Base-by-base conservation (phyloP, 2,329 filamentous ascomycete species). In the Monosporascus sp. region DNA sequence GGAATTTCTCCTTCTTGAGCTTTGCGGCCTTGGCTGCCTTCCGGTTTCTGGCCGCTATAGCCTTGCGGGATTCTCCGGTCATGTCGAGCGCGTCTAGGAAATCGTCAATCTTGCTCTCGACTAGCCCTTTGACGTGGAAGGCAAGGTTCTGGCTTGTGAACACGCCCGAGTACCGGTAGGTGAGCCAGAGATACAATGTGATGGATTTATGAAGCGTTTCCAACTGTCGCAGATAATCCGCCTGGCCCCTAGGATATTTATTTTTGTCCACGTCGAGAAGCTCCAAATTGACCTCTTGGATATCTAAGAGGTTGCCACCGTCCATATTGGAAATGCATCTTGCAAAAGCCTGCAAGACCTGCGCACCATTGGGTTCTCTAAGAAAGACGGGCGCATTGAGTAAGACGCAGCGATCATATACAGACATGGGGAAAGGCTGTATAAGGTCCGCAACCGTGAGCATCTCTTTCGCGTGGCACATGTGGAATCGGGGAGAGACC, bases 141-240 rank as follows among this genome's bases (percentile, higher is more conserved):
- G 90, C 91, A 44, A 96, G 76, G 1, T 76, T 76, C 62, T 93
- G 83, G 58, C 86, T 89, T 6, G 76, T 80, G 69, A 97, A 96
- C 49, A 95, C 79, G 48, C 89, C 89, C 3, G 84, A 78, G 69
- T 93, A 96, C 7, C 93, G 86, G 70, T 93, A 97, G 62, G 89
- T 93, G 17, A 99, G 78, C 94, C 94, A 99, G 2, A 96, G 78
- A 67, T 97, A 99, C 47, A 92, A 74, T 45, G 93, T 90, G 38
- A 99, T 75, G 27, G 84, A 78, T 63, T 89, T 89, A 73, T 99
- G 94, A 17, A 99, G 77, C 3, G 74, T 69, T 68, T 99, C 94
- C 20, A 97, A 75, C 8, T 77, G 72, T 52, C 76, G 74, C 11
- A 99, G 77, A 60, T 91, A 89, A 0, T 74, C 68, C 51, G 78